phyloP scores from a whole-genome alignment of 2,329 filamentous ascomycete species.

The Neonectria hederae region DNA sequence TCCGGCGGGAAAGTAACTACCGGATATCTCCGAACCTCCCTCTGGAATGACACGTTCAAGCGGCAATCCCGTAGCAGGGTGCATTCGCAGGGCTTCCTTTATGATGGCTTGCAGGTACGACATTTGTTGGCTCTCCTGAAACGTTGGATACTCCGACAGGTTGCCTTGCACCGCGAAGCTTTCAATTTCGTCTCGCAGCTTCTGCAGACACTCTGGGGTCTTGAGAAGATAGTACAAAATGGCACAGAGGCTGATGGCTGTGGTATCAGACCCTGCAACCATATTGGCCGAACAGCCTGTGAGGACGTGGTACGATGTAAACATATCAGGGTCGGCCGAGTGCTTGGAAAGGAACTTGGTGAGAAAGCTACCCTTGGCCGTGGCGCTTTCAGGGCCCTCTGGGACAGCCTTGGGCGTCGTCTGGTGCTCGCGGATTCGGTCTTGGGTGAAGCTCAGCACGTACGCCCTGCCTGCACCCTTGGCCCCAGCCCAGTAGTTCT shows the following conservation, averaged over 20 bases:
- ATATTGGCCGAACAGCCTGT: slow-evolving; percentile 35
- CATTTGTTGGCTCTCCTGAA: slow-evolving; percentile 34
- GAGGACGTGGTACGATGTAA: slow-evolving; percentile 33
- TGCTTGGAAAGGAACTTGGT: slow-evolving; percentile 37
- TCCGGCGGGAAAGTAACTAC: slow-evolving; percentile 30
- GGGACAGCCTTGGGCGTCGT: slow-evolving; percentile 22
- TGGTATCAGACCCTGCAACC: slow-evolving; percentile 38
- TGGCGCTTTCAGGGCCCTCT: neutral
- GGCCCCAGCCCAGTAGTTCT: slow-evolving; percentile 34
- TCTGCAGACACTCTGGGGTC: slow-evolving; percentile 18
- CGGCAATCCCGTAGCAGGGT: slow-evolving; percentile 32
- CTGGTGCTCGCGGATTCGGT: slow-evolving; percentile 28
- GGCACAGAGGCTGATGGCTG: slow-evolving; percentile 34
- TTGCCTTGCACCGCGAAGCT: neutral
- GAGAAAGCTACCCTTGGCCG: slow-evolving; percentile 33
- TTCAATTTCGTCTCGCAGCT: slow-evolving; percentile 23
- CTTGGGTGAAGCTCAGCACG: slow-evolving; percentile 28
- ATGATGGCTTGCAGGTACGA: slow-evolving; percentile 33
- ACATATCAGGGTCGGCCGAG: slow-evolving; percentile 15
- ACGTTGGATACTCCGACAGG: slow-evolving; percentile 23
- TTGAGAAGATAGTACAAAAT: slow-evolving; percentile 32
- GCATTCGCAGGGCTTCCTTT: slow-evolving; percentile 36
- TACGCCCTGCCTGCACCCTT: slow-evolving; percentile 31
- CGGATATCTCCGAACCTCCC: slow-evolving; percentile 28
- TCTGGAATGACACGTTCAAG: slow-evolving; percentile 34